These are phyloP conservation scores for Esteya vermicola DNA, from an alignment of 2,329 filamentous ascomycete genomes.

Conservation along the genomic window DNA sequence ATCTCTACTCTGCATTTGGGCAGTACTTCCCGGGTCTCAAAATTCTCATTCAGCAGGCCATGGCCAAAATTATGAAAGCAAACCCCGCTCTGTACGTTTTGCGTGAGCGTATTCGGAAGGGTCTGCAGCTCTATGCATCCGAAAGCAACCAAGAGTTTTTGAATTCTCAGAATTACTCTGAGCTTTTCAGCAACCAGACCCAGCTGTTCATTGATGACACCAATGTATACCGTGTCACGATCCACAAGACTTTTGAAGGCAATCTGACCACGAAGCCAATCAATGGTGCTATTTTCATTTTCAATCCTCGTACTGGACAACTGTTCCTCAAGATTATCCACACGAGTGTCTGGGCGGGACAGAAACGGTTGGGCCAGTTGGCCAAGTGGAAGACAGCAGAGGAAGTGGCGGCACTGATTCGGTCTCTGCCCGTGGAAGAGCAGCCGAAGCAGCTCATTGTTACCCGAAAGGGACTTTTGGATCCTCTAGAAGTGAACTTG, in stretches of 20 bases:
- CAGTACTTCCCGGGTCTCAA: slow-evolving; percentile 98
- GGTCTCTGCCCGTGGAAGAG: slow-evolving; percentile 90
- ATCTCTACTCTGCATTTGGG: slow-evolving; percentile 93
- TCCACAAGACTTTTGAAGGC: slow-evolving; percentile 98
- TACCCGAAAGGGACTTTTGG: slow-evolving; percentile 88
- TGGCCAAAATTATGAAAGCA: slow-evolving; percentile 99
- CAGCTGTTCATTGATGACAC: slow-evolving; percentile 99
- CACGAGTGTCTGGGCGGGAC: slow-evolving; percentile 96
- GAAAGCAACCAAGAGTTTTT: slow-evolving; percentile 99
- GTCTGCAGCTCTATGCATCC: slow-evolving; percentile 91
- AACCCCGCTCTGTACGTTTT: slow-evolving; percentile 94
- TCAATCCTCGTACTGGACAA: slow-evolving; percentile 97
- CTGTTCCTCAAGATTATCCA: slow-evolving; percentile 99
- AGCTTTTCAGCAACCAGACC: slow-evolving; percentile 97
- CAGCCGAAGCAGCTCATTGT: slow-evolving; percentile 98
- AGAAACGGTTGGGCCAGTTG: slow-evolving; percentile 95
- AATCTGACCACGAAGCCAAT: slow-evolving; percentile 99
- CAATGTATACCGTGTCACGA: slow-evolving; percentile 97
- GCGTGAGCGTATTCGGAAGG: slow-evolving; percentile 94
- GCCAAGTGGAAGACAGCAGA: slow-evolving; percentile 99
- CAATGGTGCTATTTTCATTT: slow-evolving; percentile 99
- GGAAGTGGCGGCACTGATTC: slow-evolving; percentile 95
- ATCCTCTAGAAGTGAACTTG: slow-evolving; percentile 92
- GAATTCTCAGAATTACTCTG: slow-evolving; percentile 98
- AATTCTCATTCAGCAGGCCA: slow-evolving; percentile 88